Base-by-base conservation (phyloP, 352 stramenopile genomes). In the Phytophthora syringae region DNA sequence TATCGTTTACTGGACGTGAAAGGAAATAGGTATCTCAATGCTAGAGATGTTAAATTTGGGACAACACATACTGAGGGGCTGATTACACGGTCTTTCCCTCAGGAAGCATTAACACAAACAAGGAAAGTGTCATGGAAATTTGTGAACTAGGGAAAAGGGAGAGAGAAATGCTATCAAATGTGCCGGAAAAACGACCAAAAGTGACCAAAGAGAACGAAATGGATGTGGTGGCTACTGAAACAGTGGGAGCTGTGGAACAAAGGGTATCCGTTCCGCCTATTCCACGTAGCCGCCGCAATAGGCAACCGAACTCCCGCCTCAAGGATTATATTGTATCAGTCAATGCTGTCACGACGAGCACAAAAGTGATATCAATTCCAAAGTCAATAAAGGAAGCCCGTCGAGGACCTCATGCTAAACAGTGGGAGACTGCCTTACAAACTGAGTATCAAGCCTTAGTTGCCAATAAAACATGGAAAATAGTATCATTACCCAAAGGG, bases 1-100 rank as follows among this genome's bases (percentile, higher is more conserved):
- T 64, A 64, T 20, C n/a, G 56, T 5, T 12, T 64, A 7, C 36
- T 67, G 7, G 59, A 34, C 11, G 32, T 39, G 12, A 66, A 60
- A 24, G 43, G 10, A 18, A 54, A 54, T 18, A 39, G 52, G 15
- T 60, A 66, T 12, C 39, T 66, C 0, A 44, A 48, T 7, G 50
- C 59, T 21, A 7, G 43, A 52, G 50, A 60, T 18, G 50, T 61
- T 9, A 55, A 67, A 13, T 50, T 67, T 12, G 37, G 25, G n/a
- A 10, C 21, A 3, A 34, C 10, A 2, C 7, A 1, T 10, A 67
- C 42, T 21, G 36, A 43, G 10, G 10, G 5, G 27, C 43, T 67
- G 21, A 55, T 61, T 22, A 27, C 1, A 25, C 11, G 37, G 18
- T 56, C 43, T 1, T 67, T 61, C 15, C 51, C 51, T 40, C 7